Evolutionary conservation across 2,329 filamentous ascomycete species (phyloP), one percentile per base, ranked within the genome.

Genomic region (Penicillium sp.): DNA sequence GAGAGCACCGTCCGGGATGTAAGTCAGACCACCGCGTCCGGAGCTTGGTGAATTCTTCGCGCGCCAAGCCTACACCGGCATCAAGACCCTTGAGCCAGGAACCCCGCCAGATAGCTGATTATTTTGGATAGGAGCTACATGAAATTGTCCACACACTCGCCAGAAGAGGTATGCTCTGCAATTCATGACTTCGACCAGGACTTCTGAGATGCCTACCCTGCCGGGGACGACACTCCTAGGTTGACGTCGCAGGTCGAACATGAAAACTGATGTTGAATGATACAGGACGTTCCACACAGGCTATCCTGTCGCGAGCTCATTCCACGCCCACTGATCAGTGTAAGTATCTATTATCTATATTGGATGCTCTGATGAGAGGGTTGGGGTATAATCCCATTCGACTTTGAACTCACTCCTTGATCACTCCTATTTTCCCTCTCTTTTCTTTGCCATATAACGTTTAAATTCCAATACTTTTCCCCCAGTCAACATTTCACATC

Each of bases 221-320:
- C 3, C 37, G 8, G 43, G 43, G 41, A 21, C 38, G 21, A 8
- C 19, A 33, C n/a, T 31, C 41, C 17, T 7, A n/a, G 25, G 9
- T 50, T 13, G 37, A 38, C 27, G 35, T 54, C 47, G 13, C 27
- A 45, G 6, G 31, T 31, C 27, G 48, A 50, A 45, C 23, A 50
- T 42, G n/a, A 35, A 42, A 19, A 25, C 54, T 64, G 42, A 62
- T 57, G 12, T 42, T 42, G 42, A 46, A 42, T 21, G 52, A 21
- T 35, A 58, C 57, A 84, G 89, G 90, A 63, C 86, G 90, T 67
- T 87, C 86, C 61, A 88, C 89, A 23, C 90, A 93, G 69, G 91
- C 93, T 45, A 84, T 93, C 54, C 84, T 97, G 50, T 94, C 93
- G 38, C 84, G 91, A 71, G 91, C 94, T 50, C 94, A 99, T 77